Evolutionary conservation across 1,284 basidiomycete genomes (phyloP), one percentile per base, ranked within the genome.

Genomic region (Trichosporon sp.): DNA sequence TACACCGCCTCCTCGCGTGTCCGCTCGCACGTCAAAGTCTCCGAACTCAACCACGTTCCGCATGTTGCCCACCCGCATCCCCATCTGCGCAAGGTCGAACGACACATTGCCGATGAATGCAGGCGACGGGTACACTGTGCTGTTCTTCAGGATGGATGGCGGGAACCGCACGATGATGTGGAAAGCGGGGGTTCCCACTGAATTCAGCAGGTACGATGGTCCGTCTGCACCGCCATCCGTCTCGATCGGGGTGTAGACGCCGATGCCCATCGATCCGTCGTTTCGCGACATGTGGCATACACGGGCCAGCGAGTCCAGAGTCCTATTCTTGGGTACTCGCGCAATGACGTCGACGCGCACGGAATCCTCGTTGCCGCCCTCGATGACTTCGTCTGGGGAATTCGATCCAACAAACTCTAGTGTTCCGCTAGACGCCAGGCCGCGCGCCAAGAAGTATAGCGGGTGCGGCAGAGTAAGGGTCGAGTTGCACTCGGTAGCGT

Each of bases 341-440:
- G 78, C 74, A 4, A 83, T 68, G 15, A 83, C 79, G 70, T 83
- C 83, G 1, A 83, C 74, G 7, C 73, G 51, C 32, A 83, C 73
- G 8, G 70, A 62, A 1, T 75, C 77, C 60, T 81, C 77, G 27
- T 68, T 58, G 3, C 78, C 80, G 21, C 75, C 75, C 2, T 67
- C 56, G 29, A 79, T 67, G 9, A 83, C 65, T 3, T 66, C 70
- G n/a, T 62, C 65, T 2, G 75, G 73, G 18, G 71, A 74, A 62
- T 82, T 80, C 5, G 74, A 65, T 0, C 83, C 83, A 2, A 83
- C 63, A 65, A 83, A 76, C 66, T 81, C 77, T 4, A 82, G 68
- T 8, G 78, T 79, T 4, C 83, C 83, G 3, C 73, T 75, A 0
- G 80, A 76, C 0, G 77, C 78, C 8, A 83, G 71, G 15, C 83